A percentile compares a stretch with the other conserved stretches of the same genome.
These are phyloP conservation scores for Epichloe amarillans DNA, from an alignment of 2,329 filamentous ascomycete species.

Conservation along the genomic window DNA sequence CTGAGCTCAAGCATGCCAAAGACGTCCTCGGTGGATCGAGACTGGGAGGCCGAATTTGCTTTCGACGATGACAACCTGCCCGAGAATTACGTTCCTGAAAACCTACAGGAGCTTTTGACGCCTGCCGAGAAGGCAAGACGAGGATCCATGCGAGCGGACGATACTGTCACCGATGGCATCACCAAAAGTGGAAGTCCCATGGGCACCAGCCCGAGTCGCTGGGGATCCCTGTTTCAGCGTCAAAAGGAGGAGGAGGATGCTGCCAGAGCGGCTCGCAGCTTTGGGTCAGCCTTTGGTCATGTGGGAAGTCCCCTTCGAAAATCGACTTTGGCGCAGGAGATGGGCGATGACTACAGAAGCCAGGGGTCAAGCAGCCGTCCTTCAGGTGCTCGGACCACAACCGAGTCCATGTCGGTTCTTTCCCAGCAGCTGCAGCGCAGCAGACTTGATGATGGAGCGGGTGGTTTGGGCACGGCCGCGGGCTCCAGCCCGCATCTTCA, in stretches of 20 bases:
- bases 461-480: constrained; percentile 16
- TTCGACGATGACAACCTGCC: constrained; percentile 55
- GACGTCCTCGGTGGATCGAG: constrained; percentile 47
- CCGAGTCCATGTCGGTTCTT: constrained; percentile 43
- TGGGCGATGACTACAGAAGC: constrained; percentile 23
- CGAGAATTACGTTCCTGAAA: constrained; percentile 56
- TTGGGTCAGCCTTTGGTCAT: constrained; percentile 47
- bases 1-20: constrained; percentile 56
- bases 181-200: constrained; percentile 50
- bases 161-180: constrained; percentile 30
- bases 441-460: constrained; percentile 31
- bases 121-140: constrained; percentile 53
- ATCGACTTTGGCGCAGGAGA: constrained; percentile 44
- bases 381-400: constrained; percentile 26
- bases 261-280: constrained; percentile 21
- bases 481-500: constrained; percentile 36
- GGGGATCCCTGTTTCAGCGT: constrained; percentile 47
- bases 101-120: constrained; percentile 52
- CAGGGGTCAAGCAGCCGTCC: constrained; percentile 26
- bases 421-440: constrained; percentile 51
- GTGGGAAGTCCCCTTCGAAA: constrained; percentile 53
- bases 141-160: constrained; percentile 42
- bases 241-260: constrained; percentile 45
- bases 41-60: constrained; percentile 56
- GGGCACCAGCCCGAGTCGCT: constrained; percentile 45